Evolutionary conservation across 345 rosid genomes (phyloP), one percentile per base, ranked within the genome.

Genomic region (Tarenaya hassleriana): DNA sequence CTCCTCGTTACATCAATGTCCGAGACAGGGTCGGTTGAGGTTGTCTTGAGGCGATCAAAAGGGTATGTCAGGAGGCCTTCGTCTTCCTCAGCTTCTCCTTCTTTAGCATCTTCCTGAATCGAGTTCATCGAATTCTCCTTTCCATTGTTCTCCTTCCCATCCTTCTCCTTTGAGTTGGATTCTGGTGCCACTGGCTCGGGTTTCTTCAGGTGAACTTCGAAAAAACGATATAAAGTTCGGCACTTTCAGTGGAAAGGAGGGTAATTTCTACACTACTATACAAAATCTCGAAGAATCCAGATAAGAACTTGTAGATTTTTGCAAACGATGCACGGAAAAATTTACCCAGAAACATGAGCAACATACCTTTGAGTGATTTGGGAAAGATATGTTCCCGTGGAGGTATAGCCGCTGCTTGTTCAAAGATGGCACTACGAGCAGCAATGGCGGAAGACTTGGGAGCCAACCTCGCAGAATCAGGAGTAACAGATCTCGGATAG

Each of bases 1-100:
- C 97, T 72, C 70, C 86, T 94, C 53, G 94, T 88, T 64, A 88
- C 82, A 69, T 94, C 97, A 58, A 94, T 94, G 58, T 83, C 97
- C 21, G 71, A 41, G 37, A 75, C 67, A 38, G 89, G 97, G 63
- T 86, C 87, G 11, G 78, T 41, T 4, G 99, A 77, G 56, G 73
- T 63, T 56, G 69, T 74, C 71, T 55, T 78, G 31, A 94, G 86
- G 56, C 92, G 95, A 14, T 94, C 99, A 8, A 77, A 94, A 17
- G 96, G 92, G 62, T 82, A 46, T 40, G 67, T 52, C 41, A 89
- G 80, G 19, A 88, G 82, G 20, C 91, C 97, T 67, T 86, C 99
- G 45, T 88, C 99, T 29, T 88, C 98, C 73, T 88, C 95, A 11
- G 80, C 77, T 56, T 82, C 95, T 18, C 76, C 95, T 67, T 94